phyloP scores from a whole-genome alignment of 768 basidiomycete species.

The Amanita phalloides region DNA sequence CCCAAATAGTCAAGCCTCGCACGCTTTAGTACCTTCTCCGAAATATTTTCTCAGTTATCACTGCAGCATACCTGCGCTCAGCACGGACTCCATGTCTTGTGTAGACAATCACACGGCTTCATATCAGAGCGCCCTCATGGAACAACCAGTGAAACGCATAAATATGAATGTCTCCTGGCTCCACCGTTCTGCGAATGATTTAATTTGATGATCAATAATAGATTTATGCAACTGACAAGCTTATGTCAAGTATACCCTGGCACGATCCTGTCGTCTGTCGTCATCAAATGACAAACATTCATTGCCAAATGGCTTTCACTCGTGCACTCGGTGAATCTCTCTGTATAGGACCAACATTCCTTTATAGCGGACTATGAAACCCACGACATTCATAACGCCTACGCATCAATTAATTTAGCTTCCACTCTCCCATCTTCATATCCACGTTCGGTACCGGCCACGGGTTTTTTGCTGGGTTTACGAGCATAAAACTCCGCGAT shows the following conservation, averaged over 20 bases:
- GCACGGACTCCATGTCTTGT: neutral
- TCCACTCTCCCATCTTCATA: conserved; percentile 25
- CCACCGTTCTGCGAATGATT: neutral
- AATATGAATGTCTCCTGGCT: conserved; percentile 1
- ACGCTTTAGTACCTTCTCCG: neutral
- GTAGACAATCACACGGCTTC: neutral
- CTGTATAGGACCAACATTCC: neutral
- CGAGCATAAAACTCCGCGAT: conserved; percentile 88
- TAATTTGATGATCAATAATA: neutral
- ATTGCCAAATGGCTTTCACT: neutral
- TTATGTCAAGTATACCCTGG: neutral
- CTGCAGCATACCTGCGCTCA: conserved; percentile 3
- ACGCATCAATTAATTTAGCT: conserved; percentile 59
- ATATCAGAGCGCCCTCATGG: neutral
- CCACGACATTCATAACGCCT: conserved; percentile 12
- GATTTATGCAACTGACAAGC: conserved; percentile 1
- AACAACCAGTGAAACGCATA: neutral
- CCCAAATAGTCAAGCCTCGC: neutral
- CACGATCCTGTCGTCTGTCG: neutral
- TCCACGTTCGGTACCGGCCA: conserved; percentile 38
- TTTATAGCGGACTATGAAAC: neutral
- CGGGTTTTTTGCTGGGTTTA: conserved; percentile 59
- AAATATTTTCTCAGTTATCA: conserved; percentile 2
- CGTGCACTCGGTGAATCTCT: neutral
- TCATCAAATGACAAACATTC: neutral